phyloP scores from a whole-genome alignment of 75 land plant species.

The Larix kaempferi region DNA sequence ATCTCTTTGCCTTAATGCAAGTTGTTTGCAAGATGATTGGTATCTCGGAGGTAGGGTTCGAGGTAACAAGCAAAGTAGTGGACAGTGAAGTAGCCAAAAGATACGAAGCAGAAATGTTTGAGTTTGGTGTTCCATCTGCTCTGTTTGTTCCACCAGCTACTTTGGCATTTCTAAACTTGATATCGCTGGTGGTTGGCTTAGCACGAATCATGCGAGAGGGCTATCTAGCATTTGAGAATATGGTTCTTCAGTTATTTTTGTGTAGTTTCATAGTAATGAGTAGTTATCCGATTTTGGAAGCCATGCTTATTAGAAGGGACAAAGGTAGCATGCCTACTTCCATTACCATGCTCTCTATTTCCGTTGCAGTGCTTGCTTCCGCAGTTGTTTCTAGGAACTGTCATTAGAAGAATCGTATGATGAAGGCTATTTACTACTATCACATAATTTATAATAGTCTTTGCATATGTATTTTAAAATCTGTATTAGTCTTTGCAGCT shows the following conservation, averaged over 20 bases:
- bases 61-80: conserved; percentile 19
- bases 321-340: background rate
- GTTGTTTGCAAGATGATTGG: background rate
- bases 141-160: background rate
- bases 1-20: conserved; percentile 7
- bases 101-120: conserved; percentile 10
- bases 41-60: background rate
- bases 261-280: background rate
- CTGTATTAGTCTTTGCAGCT: too few relatives aligned
- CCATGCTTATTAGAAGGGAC: background rate
- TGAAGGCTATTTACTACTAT: too few relatives aligned
- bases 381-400: too few relatives aligned
- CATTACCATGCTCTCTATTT: background rate
- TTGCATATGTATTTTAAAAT: too few relatives aligned
- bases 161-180: conserved; percentile 7
- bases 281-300: background rate
- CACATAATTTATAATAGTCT: too few relatives aligned
- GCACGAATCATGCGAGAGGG: background rate
- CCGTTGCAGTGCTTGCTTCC: background rate
- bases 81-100: conserved; percentile 13
- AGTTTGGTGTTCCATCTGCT: conserved; percentile 11
- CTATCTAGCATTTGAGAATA: background rate
- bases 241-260: background rate
- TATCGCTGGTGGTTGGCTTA: conserved; percentile 8
- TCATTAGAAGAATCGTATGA: too few relatives aligned